phyloP scores from a whole-genome alignment of 345 rosid genomes.

The Aquilaria sinensis region DNA sequence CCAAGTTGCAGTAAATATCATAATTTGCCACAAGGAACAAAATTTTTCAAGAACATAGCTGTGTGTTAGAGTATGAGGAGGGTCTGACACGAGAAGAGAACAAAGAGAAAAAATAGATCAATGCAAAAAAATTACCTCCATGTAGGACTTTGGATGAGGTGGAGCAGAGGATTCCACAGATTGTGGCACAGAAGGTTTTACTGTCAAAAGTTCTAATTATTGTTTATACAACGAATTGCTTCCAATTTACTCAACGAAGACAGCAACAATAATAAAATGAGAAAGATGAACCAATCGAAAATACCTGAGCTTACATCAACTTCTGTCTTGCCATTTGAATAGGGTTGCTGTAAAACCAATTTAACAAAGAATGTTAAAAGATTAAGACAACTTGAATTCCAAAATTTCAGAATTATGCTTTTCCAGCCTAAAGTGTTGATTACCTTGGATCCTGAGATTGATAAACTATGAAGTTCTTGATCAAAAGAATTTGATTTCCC shows the following conservation, averaged over 20 bases:
- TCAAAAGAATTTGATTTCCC: conserved; percentile 31
- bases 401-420: neutral
- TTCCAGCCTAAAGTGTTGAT: conserved; percentile 9
- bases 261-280: conserved; percentile 6
- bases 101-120: conserved; percentile 44
- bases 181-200: conserved; percentile 71
- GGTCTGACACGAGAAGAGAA: conserved; percentile 2
- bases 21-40: too few species aligned
- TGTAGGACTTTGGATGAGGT: conserved; percentile 86
- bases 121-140: conserved; percentile 71
- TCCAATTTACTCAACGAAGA: conserved; percentile 1
- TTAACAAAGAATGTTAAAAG: conserved; percentile 6
- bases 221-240: conserved; percentile 1
- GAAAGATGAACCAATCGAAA: conserved; percentile 10
- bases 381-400: neutral
- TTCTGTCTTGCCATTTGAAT: conserved; percentile 54
- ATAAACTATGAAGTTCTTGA: conserved; percentile 41
- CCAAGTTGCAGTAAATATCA: too few species aligned
- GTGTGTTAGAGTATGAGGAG: neutral
- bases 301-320: conserved; percentile 61
- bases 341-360: conserved; percentile 39
- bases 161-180: conserved; percentile 48
- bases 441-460: conserved; percentile 47
- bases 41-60: too few species aligned
- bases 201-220: conserved; percentile 41